Percentiles rank a stretch among this genome's conserved stretches.
Conservation (phyloP, 495 filamentous ascomycete species). For the Amniculicola lignicola region DNA sequence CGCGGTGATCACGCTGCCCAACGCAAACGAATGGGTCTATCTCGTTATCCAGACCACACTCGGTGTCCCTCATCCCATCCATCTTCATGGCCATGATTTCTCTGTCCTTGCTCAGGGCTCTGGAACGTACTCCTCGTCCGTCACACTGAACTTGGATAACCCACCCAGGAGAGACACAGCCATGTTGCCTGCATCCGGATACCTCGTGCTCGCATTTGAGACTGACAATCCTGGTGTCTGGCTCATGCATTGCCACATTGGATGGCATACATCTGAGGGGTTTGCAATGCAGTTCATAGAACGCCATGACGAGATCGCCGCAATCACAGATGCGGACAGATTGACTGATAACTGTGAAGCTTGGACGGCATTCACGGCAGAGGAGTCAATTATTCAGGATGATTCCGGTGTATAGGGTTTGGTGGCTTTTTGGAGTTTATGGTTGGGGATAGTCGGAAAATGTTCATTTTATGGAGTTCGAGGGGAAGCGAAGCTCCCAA, state of each 20-base stretch:
- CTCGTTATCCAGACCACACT: slow-evolving; percentile 44
- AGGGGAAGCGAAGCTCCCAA: too few species aligned
- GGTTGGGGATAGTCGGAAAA: too few species aligned
- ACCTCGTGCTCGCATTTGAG: slow-evolving; percentile 18
- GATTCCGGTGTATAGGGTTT: slow-evolving; percentile 18
- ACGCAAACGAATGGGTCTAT: slow-evolving; percentile 48
- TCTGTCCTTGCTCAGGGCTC: slow-evolving; percentile 18
- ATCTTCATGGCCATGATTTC: too few species aligned
- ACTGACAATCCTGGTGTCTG: slow-evolving; percentile 25
- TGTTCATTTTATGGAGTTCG: too few species aligned
- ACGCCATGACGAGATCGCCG: slow-evolving; percentile 9
- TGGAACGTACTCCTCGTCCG: slow-evolving; percentile 7
- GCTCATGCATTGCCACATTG: slow-evolving; percentile 31
- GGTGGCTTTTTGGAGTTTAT: too few species aligned
- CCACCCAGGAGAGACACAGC: slow-evolving; percentile 15
- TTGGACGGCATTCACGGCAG: slow-evolving; percentile 3
- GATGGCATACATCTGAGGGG: slow-evolving; percentile 16
- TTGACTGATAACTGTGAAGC: neutral
- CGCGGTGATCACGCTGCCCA: slow-evolving; percentile 42
- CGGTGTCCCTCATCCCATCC: slow-evolving; percentile 15
- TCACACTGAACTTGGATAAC: slow-evolving; percentile 14
- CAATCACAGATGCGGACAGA: neutral
- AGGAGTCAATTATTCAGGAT: slow-evolving; percentile 7
- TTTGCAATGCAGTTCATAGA: slow-evolving; percentile 21
- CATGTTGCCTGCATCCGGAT: slow-evolving; percentile 10